Base-by-base conservation (phyloP, 371 early-diverging fungal genomes). In the Rhizopus sp. region DNA sequence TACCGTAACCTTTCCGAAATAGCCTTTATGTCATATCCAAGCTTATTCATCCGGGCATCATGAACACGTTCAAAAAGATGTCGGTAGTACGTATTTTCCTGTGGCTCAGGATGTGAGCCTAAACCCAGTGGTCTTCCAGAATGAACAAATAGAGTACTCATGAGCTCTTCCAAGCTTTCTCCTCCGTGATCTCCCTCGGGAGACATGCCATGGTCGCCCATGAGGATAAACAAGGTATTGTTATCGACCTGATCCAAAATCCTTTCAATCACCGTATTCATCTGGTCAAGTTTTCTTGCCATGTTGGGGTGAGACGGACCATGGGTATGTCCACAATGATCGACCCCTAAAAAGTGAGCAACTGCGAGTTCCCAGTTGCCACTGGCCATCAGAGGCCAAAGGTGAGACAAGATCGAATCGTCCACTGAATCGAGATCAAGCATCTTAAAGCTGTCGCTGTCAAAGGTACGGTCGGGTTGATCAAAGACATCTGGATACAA, bases 171-270 rank as follows among this genome's bases (percentile, higher is more conserved):
- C 40, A 85, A 83, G 54, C 93, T 92, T 59, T 96, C 95, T 9
- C 99, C 98, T 9, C 99, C 99, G 63, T 99, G 99, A 65, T 98
- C 97, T 3, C 99, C 99, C 63, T 95, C 92, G n/a, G 82, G 68
- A 37, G 95, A 95, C 94, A 99, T 98, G 13, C 99, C 99, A 66
- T 99, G 99, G 72, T 99, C 99, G 17, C 99, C 99, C 75, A 97
- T 86, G n/a, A 99, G 88, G 10, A 95, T 80, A 9, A 99, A 77
- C 7, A 96, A 64, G 0, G 99, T 95, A 13, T 95, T 90, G 6
- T 93, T 75, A 57, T 91, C 90, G n/a, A 98, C 74, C 15, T 75
- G 69, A 0, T 77, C 62, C 30, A 93, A 73, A 3, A 95, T 67
- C 2, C 82, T 69, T 37, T 81, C 74, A 13, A 99, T 71, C 23